Conservation (phyloP, 108 stramenopile genomes). For the Discostella pseudostelligera region DNA sequence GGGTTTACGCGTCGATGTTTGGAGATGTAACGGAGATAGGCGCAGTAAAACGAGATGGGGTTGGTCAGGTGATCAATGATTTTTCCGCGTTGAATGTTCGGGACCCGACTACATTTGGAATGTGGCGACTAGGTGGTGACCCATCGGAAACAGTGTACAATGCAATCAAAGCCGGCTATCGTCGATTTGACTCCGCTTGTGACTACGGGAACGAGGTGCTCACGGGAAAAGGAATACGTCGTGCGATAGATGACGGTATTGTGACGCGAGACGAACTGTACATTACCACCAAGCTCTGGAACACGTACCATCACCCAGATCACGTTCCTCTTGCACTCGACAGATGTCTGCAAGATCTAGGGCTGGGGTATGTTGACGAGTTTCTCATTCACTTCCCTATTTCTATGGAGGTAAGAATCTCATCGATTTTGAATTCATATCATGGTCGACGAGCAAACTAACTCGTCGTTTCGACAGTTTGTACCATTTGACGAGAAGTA, state of each 20-base stretch:
- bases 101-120: conserved; percentile 78
- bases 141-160: conserved; percentile 66
- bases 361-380: conserved; percentile 87
- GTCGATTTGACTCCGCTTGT: conserved; percentile 92
- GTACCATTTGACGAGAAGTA: conserved; percentile 86
- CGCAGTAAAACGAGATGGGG: conserved; percentile 31
- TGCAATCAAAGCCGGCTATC: conserved; percentile 81
- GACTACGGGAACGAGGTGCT: conserved; percentile 94
- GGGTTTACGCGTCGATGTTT: conserved; percentile 62
- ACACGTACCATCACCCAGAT: conserved; percentile 88
- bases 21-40: conserved; percentile 24
- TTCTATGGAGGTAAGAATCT: conserved; percentile 63
- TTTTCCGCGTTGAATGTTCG: conserved; percentile 39
- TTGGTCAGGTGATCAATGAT: conserved; percentile 33
- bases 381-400: conserved; percentile 95
- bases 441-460: neutral
- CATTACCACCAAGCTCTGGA: conserved; percentile 92
- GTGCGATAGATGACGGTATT: conserved; percentile 75
- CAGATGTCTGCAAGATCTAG: conserved; percentile 73
- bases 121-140: conserved; percentile 81
- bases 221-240: conserved; percentile 83
- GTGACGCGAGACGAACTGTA: conserved; percentile 80
- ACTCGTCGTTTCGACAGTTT: conserved; percentile 34
- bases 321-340: conserved; percentile 80
- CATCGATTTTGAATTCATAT: neutral